Evolutionary conservation across 805 yeast genomes (phyloP), one percentile per base, ranked within the genome.

Genomic region (Zygosaccharomyces bailii): DNA sequence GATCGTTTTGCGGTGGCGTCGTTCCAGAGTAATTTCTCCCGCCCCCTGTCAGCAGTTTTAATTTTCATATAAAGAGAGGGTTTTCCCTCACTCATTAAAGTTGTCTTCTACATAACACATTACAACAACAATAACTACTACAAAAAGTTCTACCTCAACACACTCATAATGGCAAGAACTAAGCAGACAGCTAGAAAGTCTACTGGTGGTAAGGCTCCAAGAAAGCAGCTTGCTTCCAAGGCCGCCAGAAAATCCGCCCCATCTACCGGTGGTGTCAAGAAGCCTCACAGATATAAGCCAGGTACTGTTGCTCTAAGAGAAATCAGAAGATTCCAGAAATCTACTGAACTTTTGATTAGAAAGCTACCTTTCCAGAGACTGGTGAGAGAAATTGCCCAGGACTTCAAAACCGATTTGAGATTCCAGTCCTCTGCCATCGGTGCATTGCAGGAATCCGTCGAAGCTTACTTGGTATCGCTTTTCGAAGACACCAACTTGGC

Each of bases 401-500:
- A 89, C 69, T 85, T 86, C 80, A 85, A 84, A 76, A 81, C 91
- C 60, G 95, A 86, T 67, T 79, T 89, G 71, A 84, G 96, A 78
- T 91, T 93, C 84, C 97, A 91, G 72, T 86, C 96, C 46, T 86
- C 95, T 56, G 99, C 99, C 56, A 85, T 91, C 56, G 90, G 96
- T 74, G 99, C 99, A 58, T 77, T 91, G 62, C 99, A 91, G 73
- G 99, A 93, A 75, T 90, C 98, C 53, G 96, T 91, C 52, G 99
- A 91, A 78, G 97, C 97, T 65, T 93, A 89, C 80, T 78, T 93
- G 62, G 96, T 91, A 44, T 87, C 96, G 50, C 74, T 91, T 65
- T 93, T 91, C 60, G 98, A 91, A 78, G 98, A 93, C 72, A 93
- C 98, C 56, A 91, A 90, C 78, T 80, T 91, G 76, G 93, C 97